Base-by-base conservation (phyloP, 1,284 basidiomycete genomes). In the Apiotrichum akiyoshidainum region DNA sequence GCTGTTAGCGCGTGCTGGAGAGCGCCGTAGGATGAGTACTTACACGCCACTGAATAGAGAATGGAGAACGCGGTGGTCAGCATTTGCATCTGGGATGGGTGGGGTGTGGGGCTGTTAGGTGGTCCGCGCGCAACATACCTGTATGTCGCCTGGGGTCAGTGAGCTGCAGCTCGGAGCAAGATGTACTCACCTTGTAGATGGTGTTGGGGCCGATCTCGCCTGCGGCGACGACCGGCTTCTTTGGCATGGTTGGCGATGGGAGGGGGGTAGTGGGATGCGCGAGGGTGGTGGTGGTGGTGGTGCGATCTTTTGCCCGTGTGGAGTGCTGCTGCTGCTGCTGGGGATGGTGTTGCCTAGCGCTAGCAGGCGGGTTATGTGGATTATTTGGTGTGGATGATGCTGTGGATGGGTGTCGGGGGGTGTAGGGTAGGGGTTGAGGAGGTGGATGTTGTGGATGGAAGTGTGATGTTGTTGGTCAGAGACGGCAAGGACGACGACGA, bases 1-100 rank as follows among this genome's bases (percentile, higher is more conserved):
- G 52, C 4, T 19, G 51, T 57, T 41, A 57, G 57, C 50, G 10
- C 9, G 17, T 12, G 10, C n/a, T 8, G 12, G n/a, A 26, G 12
- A 21, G 5, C 12, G 48, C 10, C 2, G 14, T 16, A 16, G 7
- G 9, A 4, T 11, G 37, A 26, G 34, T 10, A 75, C 77, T 76
- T 52, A 78, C 77, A 78, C 76, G 64, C 76, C 76, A 74, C 77
- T 78, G 64, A 34, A 50, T 40, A 52, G 44, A 46, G 46, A 11
- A 46, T 17, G 46, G 22, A 21, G 34, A 39, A 57, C 31, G 53
- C 40, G 22, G 47, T 22, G 26, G 61, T 64, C 52, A 64, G 62
- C 41, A 37, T 21, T 21, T 8, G 42, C 2, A 11, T 9, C 10
- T 9, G 17, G 14, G 19, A 42, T 17, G 41, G n/a, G n/a, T n/a